Base-by-base conservation (phyloP, 805 yeast species). In the Hanseniaspora hatyaiensis region DNA sequence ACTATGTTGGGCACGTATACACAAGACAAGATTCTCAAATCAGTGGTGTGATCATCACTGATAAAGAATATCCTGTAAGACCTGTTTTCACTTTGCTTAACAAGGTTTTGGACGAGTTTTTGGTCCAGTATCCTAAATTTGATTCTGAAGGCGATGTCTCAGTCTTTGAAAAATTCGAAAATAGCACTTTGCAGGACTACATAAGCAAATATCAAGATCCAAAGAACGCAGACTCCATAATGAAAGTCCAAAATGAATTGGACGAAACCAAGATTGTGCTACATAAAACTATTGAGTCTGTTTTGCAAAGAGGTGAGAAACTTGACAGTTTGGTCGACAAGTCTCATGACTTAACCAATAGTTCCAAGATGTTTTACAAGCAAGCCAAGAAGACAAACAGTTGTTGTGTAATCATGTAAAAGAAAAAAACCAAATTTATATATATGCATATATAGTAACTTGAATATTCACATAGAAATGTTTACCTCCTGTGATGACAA, bases 251-350 rank as follows among this genome's bases (percentile, higher is more conserved):
- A 69, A 94, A 87, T 61, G 98, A 92, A 65, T 75, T 92, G 58
- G 98, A 92, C 65, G 98, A 92, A 62, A 92, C 98, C 31, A 92
- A 92, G 70, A 85, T 89, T 57, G 95, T 88, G 34, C 71, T 92
- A 59, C 97, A 92, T 67, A 88, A 89, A 68, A 87, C 96, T 40
- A 89, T 92, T 55, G 96, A 92, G 65, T 74, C 82, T 52, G 96
- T 92, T 8, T 73, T 92, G 61, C 94, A 86, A 65, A 78, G 99
- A 64, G 98, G 98, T 44, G 99, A 92, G 65, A 87, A 87, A 59
- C 75, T 92, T 58, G 98, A 92, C 61, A 74, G 92, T 34, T 72
- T 92, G 57, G 97, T 92, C 34, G 96, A 89, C 61, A 92, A 92
- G 69, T 82, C 95, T 32, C 96, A 88, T 64, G 94, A 95, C 1